Base-by-base conservation (phyloP, 441 rosid genomes). In the Omphalea diandra region DNA sequence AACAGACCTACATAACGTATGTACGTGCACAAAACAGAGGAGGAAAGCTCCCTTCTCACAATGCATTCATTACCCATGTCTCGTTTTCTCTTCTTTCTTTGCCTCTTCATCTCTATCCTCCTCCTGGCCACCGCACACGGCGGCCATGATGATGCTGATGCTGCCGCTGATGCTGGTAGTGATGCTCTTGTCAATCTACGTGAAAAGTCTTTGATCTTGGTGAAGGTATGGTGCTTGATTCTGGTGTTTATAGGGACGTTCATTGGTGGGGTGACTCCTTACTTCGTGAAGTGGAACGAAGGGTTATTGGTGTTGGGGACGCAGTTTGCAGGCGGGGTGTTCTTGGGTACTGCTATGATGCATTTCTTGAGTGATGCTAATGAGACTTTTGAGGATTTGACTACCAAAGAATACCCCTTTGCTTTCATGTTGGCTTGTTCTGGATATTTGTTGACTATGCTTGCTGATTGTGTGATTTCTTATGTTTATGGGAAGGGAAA, bases 321-420 rank as follows among this genome's bases (percentile, higher is more conserved):
- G 14, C 94, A 90, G 75, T 92, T 92, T 75, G 93, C 96, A 4
- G 94, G 96, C 0, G 96, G 96, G 15, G 96, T 90, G 68, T 92
- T 92, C 49, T 77, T 92, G 20, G 96, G 90, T 31, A 92, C 97
- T 10, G 94, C 94, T 60, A 36, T 90, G 87, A 90, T 92, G 93
- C 97, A 92, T 69, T 92, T 92, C 74, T 71, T 92, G 79, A 80
- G 94, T 7, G 96, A 92, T 74, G 87, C 96, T 4, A 84, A 90
- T 54, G 90, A 81, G 73, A 88, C 89, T 22, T 92, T 92, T 63
- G 73, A 49, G 33, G 88, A 86, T 27, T 83, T 92, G 87, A 84
- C 88, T 0, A 59, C 24, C 0, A 75, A 83, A 52, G 77, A 73
- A 60, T 90, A 92, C 80, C 97, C 97, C 59, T 92, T 92, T 68